These are phyloP conservation scores for Magnaporthiopsis incrustans DNA, from an alignment of 2,329 filamentous ascomycete species.

Conservation along the genomic window DNA sequence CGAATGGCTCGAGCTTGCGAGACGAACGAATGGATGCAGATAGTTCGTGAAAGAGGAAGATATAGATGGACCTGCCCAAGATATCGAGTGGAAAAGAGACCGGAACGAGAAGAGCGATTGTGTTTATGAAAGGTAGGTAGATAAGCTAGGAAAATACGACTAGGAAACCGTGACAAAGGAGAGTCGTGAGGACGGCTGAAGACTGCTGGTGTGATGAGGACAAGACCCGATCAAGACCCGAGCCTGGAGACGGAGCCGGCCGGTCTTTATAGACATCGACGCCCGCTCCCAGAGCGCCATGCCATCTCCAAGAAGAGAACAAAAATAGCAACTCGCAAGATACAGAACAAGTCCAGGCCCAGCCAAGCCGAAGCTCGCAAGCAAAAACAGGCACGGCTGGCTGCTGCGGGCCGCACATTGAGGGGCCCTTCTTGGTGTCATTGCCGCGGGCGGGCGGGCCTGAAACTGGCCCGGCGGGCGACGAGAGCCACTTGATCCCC, in stretches of 20 bases:
- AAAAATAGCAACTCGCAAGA: not conserved
- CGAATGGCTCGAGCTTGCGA: not conserved
- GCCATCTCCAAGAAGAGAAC: not conserved
- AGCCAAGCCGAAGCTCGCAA: not conserved
- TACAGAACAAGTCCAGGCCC: too few relatives aligned
- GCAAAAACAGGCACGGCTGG: not conserved
- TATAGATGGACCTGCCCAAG: slow-evolving; percentile 6
- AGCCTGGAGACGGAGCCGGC: not conserved
- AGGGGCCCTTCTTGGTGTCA: not conserved
- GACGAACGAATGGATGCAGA: not conserved
- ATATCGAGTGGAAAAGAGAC: slow-evolving; percentile 2
- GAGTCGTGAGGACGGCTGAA: not conserved
- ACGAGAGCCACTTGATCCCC: not conserved
- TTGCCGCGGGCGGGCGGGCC: not conserved
- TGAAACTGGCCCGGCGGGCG: not conserved
- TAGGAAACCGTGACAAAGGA: not conserved
- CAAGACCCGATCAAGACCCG: not conserved
- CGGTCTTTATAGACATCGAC: not conserved
- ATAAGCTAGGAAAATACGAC: not conserved
- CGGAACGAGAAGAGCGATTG: not conserved
- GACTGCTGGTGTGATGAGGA: not conserved
- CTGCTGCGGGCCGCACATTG: too few relatives aligned
- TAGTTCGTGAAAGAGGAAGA: not conserved
- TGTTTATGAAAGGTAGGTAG: not conserved
- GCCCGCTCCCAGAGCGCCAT: not conserved